Conservation (phyloP, 2,329 filamentous ascomycete genomes). For the Ophiosphaerella korrae region DNA sequence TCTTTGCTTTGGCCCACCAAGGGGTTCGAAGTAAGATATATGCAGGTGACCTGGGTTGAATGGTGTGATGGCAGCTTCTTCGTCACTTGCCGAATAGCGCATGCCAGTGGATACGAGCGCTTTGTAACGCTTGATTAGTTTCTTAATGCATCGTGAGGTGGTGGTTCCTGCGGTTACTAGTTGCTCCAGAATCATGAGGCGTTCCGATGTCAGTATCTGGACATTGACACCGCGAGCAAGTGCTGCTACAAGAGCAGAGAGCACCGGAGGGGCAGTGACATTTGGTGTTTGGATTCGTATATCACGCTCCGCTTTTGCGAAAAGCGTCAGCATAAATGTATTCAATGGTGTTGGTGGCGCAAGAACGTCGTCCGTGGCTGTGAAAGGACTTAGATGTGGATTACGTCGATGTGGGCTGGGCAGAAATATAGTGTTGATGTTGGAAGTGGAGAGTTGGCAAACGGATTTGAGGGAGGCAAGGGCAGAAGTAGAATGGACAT, state of each 20-base stretch:
- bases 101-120: constrained; percentile 24
- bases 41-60: constrained; percentile 55
- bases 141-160: constrained; percentile 67
- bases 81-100: constrained; percentile 17
- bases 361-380: constrained; percentile 48
- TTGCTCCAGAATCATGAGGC: constrained; percentile 80
- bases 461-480: constrained; percentile 6
- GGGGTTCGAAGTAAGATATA: constrained; percentile 63
- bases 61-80: constrained; percentile 35
- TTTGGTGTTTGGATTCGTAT: constrained; percentile 81
- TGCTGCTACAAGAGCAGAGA: constrained; percentile 65
- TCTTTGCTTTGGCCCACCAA: constrained; percentile 25
- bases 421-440: constrained; percentile 66
- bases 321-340: constrained; percentile 64
- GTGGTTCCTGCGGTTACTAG: constrained; percentile 78
- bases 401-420: constrained; percentile 76
- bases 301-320: constrained; percentile 61
- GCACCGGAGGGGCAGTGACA: constrained; percentile 69
- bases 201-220: constrained; percentile 67
- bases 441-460: constrained; percentile 2
- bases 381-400: constrained; percentile 62
- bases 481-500: background rate
- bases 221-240: constrained; percentile 71
- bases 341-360: constrained; percentile 74
- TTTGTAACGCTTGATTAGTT: constrained; percentile 63